A percentile compares a stretch with the other conserved stretches of the same genome.
phyloP scores from a whole-genome alignment of 1,284 basidiomycete species.

The Trichosporon faecale region DNA sequence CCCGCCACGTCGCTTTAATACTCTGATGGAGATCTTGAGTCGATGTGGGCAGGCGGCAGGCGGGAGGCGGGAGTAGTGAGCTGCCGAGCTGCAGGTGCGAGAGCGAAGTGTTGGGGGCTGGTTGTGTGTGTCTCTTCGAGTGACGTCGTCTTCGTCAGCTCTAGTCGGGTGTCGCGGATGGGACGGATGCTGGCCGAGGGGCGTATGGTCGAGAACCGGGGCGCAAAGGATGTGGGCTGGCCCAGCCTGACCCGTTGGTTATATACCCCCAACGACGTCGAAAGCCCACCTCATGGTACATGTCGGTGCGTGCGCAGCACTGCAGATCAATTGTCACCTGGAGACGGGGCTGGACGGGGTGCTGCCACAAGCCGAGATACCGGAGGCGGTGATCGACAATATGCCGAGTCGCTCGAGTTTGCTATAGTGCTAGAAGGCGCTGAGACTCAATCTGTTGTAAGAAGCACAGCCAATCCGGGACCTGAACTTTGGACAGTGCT shows the following conservation, averaged over 20 bases:
- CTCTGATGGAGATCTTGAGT: no score
- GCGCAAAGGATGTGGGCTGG: neutral
- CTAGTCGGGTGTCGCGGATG: neutral
- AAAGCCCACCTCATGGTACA: no score
- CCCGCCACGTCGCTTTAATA: no score
- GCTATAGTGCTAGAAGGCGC: neutral
- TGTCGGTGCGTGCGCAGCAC: no score
- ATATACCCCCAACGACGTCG: neutral
- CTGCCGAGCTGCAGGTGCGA: no score
- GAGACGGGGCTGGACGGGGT: neutral
- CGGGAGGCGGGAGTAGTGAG: no score
- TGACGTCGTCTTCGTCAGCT: neutral
- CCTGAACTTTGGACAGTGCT: neutral
- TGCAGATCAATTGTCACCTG: no score
- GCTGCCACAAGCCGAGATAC: neutral
- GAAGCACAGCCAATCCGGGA: neutral
- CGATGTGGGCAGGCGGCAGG: no score
- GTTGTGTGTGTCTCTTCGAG: no score
- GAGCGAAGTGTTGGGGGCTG: neutral
- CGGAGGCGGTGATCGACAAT: neutral
- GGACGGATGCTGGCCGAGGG: no score
- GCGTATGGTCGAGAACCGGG: neutral
- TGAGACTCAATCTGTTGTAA: neutral
- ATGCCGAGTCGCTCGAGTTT: neutral
- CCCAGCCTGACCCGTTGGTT: neutral